phyloP scores from a whole-genome alignment of 2,329 filamentous ascomycete species.

The Cylindrodendrum hubeiense region DNA sequence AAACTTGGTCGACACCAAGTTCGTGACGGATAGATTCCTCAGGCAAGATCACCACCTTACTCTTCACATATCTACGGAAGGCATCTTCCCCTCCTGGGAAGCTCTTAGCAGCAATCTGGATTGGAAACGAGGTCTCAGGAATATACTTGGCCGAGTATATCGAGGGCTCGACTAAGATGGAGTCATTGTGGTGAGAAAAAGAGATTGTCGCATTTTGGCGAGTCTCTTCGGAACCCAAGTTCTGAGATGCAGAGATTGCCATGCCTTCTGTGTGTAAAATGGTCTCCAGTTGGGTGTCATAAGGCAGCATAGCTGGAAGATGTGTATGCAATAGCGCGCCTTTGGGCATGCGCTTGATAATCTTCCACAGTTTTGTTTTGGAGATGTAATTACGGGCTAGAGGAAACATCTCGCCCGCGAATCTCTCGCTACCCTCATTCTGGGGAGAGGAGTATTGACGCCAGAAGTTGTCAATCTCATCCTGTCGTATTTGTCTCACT shows the following conservation, averaged over 20 bases:
- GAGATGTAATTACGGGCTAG: constrained; percentile 1
- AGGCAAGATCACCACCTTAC: not conserved
- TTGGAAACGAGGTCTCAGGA: not conserved
- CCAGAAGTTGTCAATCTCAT: constrained; percentile 10
- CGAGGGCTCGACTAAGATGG: not conserved
- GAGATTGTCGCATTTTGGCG: not conserved
- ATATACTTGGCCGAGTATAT: not conserved
- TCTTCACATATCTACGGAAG: constrained; percentile 4
- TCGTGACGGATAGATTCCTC: constrained; percentile 9
- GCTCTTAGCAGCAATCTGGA: not conserved
- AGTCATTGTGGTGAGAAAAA: not conserved
- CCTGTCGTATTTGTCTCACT: not conserved
- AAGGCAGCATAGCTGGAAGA: constrained; percentile 12
- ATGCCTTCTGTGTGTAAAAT: constrained; percentile 12
- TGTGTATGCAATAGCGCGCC: constrained; percentile 11
- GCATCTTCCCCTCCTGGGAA: not conserved
- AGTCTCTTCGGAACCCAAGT: not conserved
- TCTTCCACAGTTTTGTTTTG: constrained; percentile 11
- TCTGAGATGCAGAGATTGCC: not conserved
- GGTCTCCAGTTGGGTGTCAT: not conserved
- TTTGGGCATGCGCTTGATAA: constrained; percentile 6
- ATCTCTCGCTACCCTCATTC: not conserved
- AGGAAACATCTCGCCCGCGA: constrained; percentile 12
- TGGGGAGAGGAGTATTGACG: not conserved
- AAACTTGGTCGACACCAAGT: constrained; percentile 5